Percentiles rank a stretch among this genome's conserved stretches.
Evolutionary conservation across 768 basidiomycete genomes (phyloP).

Genomic region (Boletus subcaerulescens): DNA sequence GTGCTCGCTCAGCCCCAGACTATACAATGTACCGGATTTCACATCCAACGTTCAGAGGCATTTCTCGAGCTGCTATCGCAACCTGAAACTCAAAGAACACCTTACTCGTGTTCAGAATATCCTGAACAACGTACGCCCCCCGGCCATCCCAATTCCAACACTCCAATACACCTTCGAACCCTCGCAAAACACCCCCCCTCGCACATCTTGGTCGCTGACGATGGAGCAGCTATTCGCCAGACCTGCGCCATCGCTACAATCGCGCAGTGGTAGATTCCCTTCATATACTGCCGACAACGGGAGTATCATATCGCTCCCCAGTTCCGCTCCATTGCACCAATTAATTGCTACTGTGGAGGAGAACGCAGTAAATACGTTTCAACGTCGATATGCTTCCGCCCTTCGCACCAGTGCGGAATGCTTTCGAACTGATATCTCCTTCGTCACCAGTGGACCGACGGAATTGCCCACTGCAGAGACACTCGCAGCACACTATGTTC

Average conservation of each 20-base stretch:
- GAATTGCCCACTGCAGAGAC: neutral
- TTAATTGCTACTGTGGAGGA: constrained; percentile 4
- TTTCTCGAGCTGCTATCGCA: constrained; percentile 15
- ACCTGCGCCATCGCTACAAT: neutral
- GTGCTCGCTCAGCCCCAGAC: neutral
- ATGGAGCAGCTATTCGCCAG: constrained; percentile 1
- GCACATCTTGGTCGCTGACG: neutral
- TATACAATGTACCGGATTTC: constrained; percentile 1
- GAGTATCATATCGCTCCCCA: neutral
- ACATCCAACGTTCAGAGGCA: neutral
- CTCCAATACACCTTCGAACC: constrained; percentile 4
- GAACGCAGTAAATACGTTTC: constrained; percentile 10
- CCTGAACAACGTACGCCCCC: neutral
- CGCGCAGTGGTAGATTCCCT: neutral
- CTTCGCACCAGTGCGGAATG: neutral
- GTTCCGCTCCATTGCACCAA: neutral
- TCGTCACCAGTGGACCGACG: neutral
- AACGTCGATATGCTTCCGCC: neutral
- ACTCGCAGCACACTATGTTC: constrained; percentile 9
- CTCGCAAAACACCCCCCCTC: neutral
- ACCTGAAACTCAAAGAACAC: neutral
- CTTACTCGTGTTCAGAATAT: neutral
- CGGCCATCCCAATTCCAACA: neutral
- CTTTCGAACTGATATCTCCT: constrained; percentile 7
- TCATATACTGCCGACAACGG: neutral